Percentiles rank a stretch among this genome's conserved stretches.
Conservation (phyloP, 164 flowering plant species). For the Vitis amurensis region DNA sequence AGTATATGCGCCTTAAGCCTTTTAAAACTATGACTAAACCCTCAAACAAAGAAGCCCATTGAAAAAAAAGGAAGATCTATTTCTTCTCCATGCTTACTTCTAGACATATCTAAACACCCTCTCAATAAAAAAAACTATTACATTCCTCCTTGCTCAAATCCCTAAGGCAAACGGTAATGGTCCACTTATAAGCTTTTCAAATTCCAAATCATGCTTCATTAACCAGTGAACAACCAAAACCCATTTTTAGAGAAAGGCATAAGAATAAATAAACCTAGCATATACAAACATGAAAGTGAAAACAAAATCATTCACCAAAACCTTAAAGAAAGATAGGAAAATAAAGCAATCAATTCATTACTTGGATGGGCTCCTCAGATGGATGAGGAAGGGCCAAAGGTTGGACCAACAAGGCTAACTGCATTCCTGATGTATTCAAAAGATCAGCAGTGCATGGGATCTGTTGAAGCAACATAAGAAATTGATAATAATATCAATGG, state of each 20-base stretch:
- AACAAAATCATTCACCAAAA: neutral
- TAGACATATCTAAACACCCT: too few relatives aligned
- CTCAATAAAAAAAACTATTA: too few relatives aligned
- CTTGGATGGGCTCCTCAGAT: slow-evolving; percentile 96
- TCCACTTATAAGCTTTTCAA: neutral
- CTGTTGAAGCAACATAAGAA: slow-evolving; percentile 34
- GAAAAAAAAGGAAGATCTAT: too few relatives aligned
- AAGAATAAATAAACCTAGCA: neutral
- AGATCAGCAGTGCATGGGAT: slow-evolving; percentile 93
- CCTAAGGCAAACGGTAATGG: too few relatives aligned
- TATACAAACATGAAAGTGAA: neutral
- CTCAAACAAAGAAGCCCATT: too few relatives aligned
- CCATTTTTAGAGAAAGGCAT: neutral
- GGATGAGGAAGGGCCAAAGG: slow-evolving; percentile 98
- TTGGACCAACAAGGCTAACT: slow-evolving; percentile 86
- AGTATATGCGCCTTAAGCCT: too few relatives aligned
- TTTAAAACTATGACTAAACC: too few relatives aligned
- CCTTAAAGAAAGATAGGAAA: neutral
- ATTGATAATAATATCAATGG: neutral
- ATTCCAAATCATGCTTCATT: neutral
- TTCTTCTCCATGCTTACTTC: too few relatives aligned
- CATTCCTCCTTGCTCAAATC: too few relatives aligned
- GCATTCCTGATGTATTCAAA: slow-evolving; percentile 90
- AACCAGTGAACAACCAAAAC: neutral
- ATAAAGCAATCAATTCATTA: slow-evolving; percentile 23